Evolutionary conservation across 1,139 yeast genomes (phyloP).

Genomic region (Kurtzmaniella quercitrusa): DNA sequence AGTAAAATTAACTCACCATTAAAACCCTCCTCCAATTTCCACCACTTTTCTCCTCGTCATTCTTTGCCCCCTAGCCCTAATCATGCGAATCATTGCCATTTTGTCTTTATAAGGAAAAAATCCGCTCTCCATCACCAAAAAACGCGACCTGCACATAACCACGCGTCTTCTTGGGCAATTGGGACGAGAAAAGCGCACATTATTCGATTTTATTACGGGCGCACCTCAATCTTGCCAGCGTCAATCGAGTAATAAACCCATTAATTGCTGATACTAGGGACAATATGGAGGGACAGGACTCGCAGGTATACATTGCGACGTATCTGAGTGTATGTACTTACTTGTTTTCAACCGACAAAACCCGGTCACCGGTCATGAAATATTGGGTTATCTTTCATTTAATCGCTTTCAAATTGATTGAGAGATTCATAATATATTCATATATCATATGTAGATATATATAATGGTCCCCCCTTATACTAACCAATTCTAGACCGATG

Average conservation of each 20-base stretch:
- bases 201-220: background rate
- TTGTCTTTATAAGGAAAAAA: background rate
- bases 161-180: background rate
- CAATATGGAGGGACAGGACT: slow-evolving; percentile 7
- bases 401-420: too few relatives aligned
- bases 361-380: background rate
- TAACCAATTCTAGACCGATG: slow-evolving; percentile 44
- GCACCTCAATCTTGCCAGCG: slow-evolving; percentile 2
- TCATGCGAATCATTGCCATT: background rate
- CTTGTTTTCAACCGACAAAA: background rate
- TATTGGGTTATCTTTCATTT: too few relatives aligned
- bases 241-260: background rate
- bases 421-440: too few relatives aligned
- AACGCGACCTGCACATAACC: background rate
- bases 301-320: slow-evolving; percentile 9
- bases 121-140: background rate
- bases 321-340: slow-evolving; percentile 8
- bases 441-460: too few relatives aligned
- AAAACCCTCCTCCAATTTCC: background rate
- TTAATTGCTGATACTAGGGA: background rate
- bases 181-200: background rate
- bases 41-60: background rate
- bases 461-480: background rate
- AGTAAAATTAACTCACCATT: too few relatives aligned
- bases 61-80: background rate